Base-by-base conservation (phyloP, 441 rosid species). In the Melianthus villosus region DNA sequence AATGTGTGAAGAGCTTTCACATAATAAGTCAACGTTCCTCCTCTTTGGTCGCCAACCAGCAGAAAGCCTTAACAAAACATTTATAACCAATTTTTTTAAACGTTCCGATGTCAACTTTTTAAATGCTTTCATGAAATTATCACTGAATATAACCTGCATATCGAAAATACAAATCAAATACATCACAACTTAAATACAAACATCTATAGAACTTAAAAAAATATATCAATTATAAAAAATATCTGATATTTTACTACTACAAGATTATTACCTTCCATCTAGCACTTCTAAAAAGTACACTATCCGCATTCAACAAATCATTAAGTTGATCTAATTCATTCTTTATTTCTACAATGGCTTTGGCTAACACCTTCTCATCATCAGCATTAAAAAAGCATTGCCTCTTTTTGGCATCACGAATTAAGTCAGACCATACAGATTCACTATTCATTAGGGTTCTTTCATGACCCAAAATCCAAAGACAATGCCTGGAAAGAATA, bases 11-110 rank as follows among this genome's bases (percentile, higher is more conserved):
- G 64, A 44, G 34, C 41, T 46, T 34, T 43, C 56, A 48, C 59
- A 59, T 23, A 8, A 9, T 10, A 35, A 15, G 20, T 59, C 49
- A 1, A 42, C 50, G 5, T 32, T 62, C 42, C 25, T 42, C 16
- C 17, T 67, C 64, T 43, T 58, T 1, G 72, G 72, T 15, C 69
- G 48, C 81, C 74, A 70, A 29, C 81, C 81, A 25, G 22, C 35
- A 4, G 81, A 49, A 46, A 73, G 66, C 48, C 32, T 67, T 14
- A 34, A 38, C 11, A 70, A 38, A 22, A 60, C 44, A 22, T 33
- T 41, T 7, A 70, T 20, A 20, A 58, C 56, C 2, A 18, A 34
- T 28, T 31, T 48, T 53, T 68, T 50, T 27, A 6, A 32, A 22
- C n/a, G 34, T 4, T 40, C 16, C 10, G 67, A 44, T 29, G 27